Conservation (phyloP, 2,329 filamentous ascomycete genomes). For the Nemania diffusa region DNA sequence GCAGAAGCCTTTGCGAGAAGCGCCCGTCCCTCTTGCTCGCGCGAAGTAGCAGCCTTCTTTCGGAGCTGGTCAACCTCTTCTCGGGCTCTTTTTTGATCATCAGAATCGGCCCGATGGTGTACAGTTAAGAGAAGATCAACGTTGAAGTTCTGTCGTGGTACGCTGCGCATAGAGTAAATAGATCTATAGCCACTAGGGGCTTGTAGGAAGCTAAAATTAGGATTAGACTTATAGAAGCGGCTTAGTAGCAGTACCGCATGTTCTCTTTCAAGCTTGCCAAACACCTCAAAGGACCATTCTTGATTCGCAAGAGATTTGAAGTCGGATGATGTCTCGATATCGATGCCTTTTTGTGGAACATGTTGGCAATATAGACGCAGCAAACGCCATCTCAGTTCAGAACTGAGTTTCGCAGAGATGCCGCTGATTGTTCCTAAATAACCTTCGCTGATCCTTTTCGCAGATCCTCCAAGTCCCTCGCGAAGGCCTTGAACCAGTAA, state of each 20-base stretch:
- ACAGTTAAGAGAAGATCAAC: conserved; percentile 28
- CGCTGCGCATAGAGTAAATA: conserved; percentile 21
- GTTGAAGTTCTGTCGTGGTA: conserved; percentile 31
- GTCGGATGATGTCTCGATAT: conserved; percentile 28
- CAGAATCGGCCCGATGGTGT: neutral
- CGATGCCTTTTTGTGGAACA: conserved; percentile 27
- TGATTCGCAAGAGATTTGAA: conserved; percentile 30
- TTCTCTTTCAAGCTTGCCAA: conserved; percentile 23
- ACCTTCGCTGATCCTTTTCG: conserved; percentile 8
- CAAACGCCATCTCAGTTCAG: conserved; percentile 30
- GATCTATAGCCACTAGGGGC: conserved; percentile 4
- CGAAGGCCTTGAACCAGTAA: conserved; percentile 22
- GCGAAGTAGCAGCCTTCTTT: conserved; percentile 22
- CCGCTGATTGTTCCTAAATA: conserved; percentile 11
- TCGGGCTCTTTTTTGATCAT: conserved; percentile 23
- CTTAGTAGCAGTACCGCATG: conserved; percentile 14
- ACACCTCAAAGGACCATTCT: conserved; percentile 24
- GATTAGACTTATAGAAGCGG: conserved; percentile 24
- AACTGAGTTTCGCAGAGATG: conserved; percentile 2
- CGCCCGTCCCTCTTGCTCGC: conserved; percentile 25
- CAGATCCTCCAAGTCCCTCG: conserved; percentile 23
- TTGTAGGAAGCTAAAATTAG: conserved; percentile 23
- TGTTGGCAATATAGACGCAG: conserved; percentile 33
- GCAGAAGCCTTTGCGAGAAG: conserved; percentile 31
- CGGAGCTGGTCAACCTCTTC: conserved; percentile 28